Evolutionary conservation across 176 grass and related monocot genomes (phyloP).

Genomic region (Phragmites australis): DNA sequence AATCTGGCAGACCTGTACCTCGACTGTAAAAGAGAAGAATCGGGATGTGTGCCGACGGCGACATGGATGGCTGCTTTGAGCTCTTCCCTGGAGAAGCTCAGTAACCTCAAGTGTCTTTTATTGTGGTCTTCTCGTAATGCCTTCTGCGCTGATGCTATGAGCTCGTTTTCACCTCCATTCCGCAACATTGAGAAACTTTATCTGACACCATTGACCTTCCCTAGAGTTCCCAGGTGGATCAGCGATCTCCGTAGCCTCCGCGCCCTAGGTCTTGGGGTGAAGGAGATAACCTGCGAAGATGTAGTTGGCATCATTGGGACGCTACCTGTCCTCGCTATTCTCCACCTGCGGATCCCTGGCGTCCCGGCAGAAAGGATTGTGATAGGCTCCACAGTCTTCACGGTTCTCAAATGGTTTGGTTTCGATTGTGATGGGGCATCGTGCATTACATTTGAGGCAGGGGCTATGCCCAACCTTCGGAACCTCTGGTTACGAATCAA

Average conservation of each 20-base stretch:
- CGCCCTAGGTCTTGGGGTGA: background rate
- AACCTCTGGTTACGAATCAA: background rate
- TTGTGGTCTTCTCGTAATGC: background rate
- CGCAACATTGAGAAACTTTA: background rate
- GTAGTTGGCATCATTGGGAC: background rate
- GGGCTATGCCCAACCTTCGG: background rate
- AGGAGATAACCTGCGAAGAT: background rate
- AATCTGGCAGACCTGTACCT: background rate
- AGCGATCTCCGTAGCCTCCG: background rate
- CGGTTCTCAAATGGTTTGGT: background rate
- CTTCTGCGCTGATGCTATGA: background rate
- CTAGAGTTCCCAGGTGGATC: background rate
- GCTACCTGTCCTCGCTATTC: background rate
- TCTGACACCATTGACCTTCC: background rate
- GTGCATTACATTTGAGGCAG: background rate
- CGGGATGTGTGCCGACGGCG: too few relatives aligned
- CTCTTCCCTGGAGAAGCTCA: background rate
- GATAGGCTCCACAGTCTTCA: background rate
- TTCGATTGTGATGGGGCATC: background rate
- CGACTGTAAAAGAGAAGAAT: too few relatives aligned
- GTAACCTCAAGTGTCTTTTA: background rate
- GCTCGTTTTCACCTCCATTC: background rate
- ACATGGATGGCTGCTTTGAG: background rate
- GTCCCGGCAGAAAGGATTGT: background rate
- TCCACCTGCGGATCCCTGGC: background rate